Conservation (phyloP, 352 stramenopile species). For the Pythium scleroteichum region DNA sequence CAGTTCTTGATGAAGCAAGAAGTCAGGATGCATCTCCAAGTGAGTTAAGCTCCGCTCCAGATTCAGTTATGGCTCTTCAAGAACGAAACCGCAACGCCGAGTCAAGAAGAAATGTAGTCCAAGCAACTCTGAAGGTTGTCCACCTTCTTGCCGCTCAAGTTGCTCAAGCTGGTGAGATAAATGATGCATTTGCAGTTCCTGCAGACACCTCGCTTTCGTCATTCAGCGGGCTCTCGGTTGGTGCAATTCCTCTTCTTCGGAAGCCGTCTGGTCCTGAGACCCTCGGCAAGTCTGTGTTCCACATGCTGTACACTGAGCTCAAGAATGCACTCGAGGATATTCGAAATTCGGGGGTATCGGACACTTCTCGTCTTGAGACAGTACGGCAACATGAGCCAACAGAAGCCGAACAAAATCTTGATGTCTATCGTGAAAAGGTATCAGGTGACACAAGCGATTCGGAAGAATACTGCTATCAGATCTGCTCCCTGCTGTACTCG, state of each 20-base stretch:
- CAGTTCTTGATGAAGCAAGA: slow-evolving; percentile 84
- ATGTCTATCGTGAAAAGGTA: slow-evolving; percentile 4
- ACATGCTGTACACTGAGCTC: slow-evolving; percentile 90
- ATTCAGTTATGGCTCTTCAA: slow-evolving; percentile 29
- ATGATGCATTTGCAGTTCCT: slow-evolving; percentile 53
- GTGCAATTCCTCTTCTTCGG: slow-evolving; percentile 73
- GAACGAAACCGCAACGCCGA: slow-evolving; percentile 43
- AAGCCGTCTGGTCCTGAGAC: slow-evolving; percentile 88
- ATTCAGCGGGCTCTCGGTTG: slow-evolving; percentile 45
- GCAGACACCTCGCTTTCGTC: slow-evolving; percentile 47
- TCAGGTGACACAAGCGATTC: slow-evolving; percentile 44
- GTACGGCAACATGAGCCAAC: slow-evolving; percentile 24
- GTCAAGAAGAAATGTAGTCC: slow-evolving; percentile 79
- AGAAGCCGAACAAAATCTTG: slow-evolving; percentile 33
- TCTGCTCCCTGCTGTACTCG: slow-evolving; percentile 85
- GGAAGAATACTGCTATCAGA: slow-evolving; percentile 90
- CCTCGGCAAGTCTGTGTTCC: slow-evolving; percentile 88
- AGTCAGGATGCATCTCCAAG: slow-evolving; percentile 21
- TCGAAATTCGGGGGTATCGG: slow-evolving; percentile 29
- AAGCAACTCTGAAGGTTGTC: slow-evolving; percentile 85
- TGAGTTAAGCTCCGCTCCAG: background rate
- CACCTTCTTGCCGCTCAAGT: slow-evolving; percentile 89
- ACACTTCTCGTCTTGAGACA: background rate
- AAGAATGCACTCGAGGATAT: slow-evolving; percentile 85
- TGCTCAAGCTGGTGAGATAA: slow-evolving; percentile 68